These are phyloP conservation scores for Syzygium oleosum DNA, from an alignment of 345 rosid species.

Conservation along the genomic window DNA sequence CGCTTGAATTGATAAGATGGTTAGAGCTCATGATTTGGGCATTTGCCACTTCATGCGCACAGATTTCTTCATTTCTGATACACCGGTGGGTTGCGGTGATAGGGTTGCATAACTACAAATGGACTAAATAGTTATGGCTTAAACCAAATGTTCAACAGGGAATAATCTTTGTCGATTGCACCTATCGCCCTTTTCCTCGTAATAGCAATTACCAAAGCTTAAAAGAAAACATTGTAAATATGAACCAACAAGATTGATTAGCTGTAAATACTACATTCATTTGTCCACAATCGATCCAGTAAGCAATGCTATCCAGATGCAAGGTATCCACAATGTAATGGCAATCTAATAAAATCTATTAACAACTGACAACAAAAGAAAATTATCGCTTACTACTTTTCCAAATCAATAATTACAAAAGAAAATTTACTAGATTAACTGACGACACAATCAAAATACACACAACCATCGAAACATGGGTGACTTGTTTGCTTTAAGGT, in stretches of 20 bases:
- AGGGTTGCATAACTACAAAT: not conserved
- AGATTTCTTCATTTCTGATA: not conserved
- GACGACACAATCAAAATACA: not conserved
- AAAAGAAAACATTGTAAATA: not conserved
- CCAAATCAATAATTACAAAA: not conserved
- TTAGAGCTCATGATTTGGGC: accelerated
- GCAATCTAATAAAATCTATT: not conserved
- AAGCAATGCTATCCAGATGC: not conserved
- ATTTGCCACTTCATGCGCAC: not conserved
- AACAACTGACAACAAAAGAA: not conserved
- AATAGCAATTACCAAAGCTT: not conserved
- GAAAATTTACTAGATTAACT: not conserved
- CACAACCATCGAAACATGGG: not conserved
- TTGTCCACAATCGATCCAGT: not conserved
- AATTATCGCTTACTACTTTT: not conserved
- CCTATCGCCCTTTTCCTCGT: not conserved
- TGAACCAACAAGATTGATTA: not conserved
- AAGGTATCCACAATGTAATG: not conserved
- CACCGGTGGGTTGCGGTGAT: accelerated
- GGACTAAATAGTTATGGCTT: not conserved
- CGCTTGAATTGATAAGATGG: not conserved
- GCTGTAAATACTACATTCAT: not conserved
- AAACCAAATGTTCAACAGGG: not conserved
- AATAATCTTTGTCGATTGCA: not conserved
- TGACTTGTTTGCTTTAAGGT: not conserved